Conservation (phyloP, 495 filamentous ascomycete species). For the Podospora pseudopauciseta region DNA sequence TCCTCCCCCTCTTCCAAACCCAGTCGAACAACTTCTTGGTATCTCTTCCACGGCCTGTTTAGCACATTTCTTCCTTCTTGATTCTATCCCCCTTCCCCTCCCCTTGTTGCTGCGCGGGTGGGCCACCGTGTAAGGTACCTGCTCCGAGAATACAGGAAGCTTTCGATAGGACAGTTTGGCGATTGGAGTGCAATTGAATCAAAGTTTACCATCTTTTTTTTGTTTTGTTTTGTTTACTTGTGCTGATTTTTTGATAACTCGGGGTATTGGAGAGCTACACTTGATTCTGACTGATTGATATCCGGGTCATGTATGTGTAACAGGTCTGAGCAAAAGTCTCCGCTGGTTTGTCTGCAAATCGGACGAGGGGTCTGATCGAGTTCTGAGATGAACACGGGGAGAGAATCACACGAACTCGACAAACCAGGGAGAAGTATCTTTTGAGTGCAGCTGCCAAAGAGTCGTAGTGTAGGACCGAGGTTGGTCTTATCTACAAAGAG, state of each 20-base stretch:
- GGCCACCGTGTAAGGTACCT: constrained; percentile 31
- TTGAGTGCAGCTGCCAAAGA: neutral
- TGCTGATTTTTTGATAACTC: neutral
- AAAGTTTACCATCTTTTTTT: constrained; percentile 18
- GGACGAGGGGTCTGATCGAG: neutral
- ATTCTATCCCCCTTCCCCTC: constrained; percentile 25
- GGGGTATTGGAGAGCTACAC: neutral
- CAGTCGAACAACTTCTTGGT: constrained; percentile 7
- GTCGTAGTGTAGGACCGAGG: neutral
- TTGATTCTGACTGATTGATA: neutral
- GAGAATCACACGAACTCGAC: neutral
- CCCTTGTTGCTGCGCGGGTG: constrained; percentile 20
- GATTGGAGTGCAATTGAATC: constrained; percentile 44
- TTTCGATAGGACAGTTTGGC: constrained; percentile 45
- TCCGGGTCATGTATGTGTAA: neutral
- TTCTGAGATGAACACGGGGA: neutral
- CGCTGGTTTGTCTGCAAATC: neutral
- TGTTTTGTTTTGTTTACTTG: neutral
- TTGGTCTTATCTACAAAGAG: neutral
- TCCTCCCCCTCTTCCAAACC: no score
- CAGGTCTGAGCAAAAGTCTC: neutral
- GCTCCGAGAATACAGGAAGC: constrained; percentile 32
- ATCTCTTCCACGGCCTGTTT: constrained; percentile 22
- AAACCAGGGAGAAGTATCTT: neutral
- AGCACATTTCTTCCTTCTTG: constrained; percentile 36